Base-by-base conservation (phyloP, 805 yeast genomes). In the Cyberlindnera subsufficiens region DNA sequence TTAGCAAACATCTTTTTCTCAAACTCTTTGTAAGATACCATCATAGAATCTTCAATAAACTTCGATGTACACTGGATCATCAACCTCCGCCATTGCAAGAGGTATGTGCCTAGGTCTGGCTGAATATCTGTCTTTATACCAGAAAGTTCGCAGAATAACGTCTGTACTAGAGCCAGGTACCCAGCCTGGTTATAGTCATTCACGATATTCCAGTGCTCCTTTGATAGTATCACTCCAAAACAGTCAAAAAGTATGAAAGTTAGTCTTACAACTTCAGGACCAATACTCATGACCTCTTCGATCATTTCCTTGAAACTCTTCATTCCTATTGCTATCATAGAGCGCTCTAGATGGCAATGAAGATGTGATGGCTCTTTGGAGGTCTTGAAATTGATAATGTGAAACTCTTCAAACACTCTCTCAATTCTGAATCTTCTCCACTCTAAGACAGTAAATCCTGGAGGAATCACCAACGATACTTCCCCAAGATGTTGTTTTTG, bases 1-100 rank as follows among this genome's bases (percentile, higher is more conserved):
- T 39, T 43, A 15, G 30, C n/a, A 19, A 46, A 41, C 22, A 37
- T 13, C 27, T 30, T 27, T 10, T 15, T 19, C 30, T 46, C 47
- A 35, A 46, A 46, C 8, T 39, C 37, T 2, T 15, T 11, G 20
- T 35, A 39, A 17, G 15, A 17, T 14, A 37, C 19, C 6, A 33
- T 30, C 10, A 39, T 32, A 18, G 27, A 30, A 15, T 20, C 30
- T 14, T 31, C 25, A 6, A 42, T 27, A 7, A 38, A 33, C n/a
- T 19, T 29, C 7, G 18, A 14, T 7, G 40, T 32, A 40, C 44
- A 43, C 3, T 37, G 18, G 11, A 13, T 22, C 32, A 37, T 37
- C 25, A 37, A 18, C 9, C 22, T 16, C 18, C 30, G 11, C 39
- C 39, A 37, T 13, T 37, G 17, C 6, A 9, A n/a, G 9, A 34